Evolutionary conservation across 1,284 basidiomycete genomes (phyloP).

Genomic region (Fomes fomentarius): DNA sequence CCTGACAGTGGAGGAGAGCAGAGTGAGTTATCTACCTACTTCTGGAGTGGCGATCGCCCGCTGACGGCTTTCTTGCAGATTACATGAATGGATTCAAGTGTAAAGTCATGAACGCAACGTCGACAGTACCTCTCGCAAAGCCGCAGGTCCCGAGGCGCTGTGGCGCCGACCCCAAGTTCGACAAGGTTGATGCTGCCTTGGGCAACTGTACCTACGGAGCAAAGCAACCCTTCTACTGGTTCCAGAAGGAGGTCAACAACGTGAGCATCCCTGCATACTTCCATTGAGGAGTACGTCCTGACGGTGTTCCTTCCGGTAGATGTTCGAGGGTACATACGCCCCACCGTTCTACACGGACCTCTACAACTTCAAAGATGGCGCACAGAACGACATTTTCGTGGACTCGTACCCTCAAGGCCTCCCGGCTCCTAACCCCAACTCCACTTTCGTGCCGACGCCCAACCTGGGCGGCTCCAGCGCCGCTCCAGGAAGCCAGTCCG

Average conservation of each 20-base stretch:
- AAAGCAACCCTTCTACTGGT: constrained; percentile 69
- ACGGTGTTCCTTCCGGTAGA: too few relatives aligned
- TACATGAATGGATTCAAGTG: constrained; percentile 84
- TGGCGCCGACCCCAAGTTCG: constrained; percentile 48
- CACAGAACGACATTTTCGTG: constrained; percentile 67
- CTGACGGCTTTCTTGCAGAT: constrained; percentile 36
- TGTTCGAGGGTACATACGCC: constrained; percentile 55
- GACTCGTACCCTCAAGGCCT: constrained; percentile 36
- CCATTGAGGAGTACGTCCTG: too few relatives aligned
- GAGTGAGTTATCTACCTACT: constrained; percentile 33
- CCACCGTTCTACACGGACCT: constrained; percentile 61
- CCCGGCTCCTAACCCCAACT: constrained; percentile 19
- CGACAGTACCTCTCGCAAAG: constrained; percentile 51
- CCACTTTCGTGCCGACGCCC: constrained; percentile 25
- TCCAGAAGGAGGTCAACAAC: constrained; percentile 62
- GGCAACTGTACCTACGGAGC: constrained; percentile 71
- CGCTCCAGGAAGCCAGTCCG: background rate
- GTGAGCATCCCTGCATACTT: constrained; percentile 31
- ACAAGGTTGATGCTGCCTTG: constrained; percentile 42
- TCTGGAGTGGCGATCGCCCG: background rate
- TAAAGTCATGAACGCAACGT: constrained; percentile 58
- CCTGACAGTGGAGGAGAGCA: constrained; percentile 48
- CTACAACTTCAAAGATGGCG: constrained; percentile 61
- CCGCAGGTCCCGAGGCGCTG: constrained; percentile 56
- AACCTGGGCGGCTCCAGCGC: constrained; percentile 5